phyloP scores from a whole-genome alignment of 2,329 filamentous ascomycete genomes.

The Sclerotinia sclerotiorum region DNA sequence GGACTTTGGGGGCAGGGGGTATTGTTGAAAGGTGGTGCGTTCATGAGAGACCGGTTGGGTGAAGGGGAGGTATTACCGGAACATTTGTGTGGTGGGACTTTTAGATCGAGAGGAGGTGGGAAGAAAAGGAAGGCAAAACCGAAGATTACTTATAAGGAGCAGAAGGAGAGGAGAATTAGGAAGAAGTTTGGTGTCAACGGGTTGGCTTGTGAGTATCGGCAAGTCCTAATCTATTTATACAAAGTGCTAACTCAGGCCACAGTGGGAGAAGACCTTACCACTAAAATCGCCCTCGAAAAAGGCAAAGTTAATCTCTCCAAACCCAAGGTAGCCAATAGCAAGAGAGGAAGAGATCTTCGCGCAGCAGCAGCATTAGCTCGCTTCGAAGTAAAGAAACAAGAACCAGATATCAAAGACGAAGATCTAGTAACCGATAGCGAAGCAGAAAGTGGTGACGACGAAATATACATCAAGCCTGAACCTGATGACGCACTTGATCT shows the following conservation, averaged over 20 bases:
- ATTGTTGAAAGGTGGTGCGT: constrained; percentile 59
- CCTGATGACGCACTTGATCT: constrained; percentile 60
- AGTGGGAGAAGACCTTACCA: constrained; percentile 58
- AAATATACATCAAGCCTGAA: constrained; percentile 45
- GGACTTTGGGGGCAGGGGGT: constrained; percentile 79
- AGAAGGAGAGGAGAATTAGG: constrained; percentile 54
- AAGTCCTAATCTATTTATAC: not conserved
- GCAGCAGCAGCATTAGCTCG: constrained; percentile 61
- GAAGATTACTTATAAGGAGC: constrained; percentile 42
- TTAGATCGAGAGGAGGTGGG: constrained; percentile 54
- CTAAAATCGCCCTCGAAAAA: constrained; percentile 43
- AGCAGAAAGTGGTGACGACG: constrained; percentile 49
- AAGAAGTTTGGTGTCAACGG: constrained; percentile 57
- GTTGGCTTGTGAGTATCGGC: constrained; percentile 23
- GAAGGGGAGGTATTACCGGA: constrained; percentile 61
- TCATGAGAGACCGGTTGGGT: constrained; percentile 53
- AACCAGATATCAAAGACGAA: constrained; percentile 42
- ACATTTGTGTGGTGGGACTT: constrained; percentile 81
- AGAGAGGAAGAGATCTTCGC: constrained; percentile 58
- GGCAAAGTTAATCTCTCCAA: constrained; percentile 54
- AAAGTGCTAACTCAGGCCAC: not conserved
- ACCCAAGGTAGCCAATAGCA: constrained; percentile 60
- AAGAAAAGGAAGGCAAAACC: constrained; percentile 53
- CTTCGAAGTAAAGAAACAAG: constrained; percentile 49
- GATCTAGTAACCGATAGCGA: constrained; percentile 48